Conservation (phyloP, 2,329 filamentous ascomycete genomes). For the Raffaelea arxii region DNA sequence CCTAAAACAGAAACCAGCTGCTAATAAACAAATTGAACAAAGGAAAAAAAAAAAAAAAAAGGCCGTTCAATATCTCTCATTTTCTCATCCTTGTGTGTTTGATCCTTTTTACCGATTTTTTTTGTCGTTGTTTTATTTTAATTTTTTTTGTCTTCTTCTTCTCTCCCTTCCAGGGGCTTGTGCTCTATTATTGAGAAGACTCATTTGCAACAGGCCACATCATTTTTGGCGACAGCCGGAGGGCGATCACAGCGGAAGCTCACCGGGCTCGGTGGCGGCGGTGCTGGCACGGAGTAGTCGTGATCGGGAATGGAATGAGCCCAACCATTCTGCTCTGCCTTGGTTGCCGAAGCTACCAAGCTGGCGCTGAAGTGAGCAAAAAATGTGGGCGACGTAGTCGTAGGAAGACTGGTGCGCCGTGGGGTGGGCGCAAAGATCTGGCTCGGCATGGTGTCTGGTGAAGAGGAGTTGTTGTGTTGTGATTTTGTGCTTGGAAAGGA, state of each 20-base stretch:
- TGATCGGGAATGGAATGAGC: constrained; percentile 40
- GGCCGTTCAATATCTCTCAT: too few relatives aligned
- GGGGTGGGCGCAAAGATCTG: constrained; percentile 36
- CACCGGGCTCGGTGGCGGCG: constrained; percentile 54
- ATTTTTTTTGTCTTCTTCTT: too few relatives aligned
- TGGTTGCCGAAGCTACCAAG: constrained; percentile 20
- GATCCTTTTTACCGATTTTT: too few relatives aligned
- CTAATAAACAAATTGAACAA: background rate
- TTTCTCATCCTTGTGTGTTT: too few relatives aligned
- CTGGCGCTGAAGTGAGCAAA: constrained; percentile 44
- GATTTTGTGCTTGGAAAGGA: background rate
- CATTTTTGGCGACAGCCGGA: constrained; percentile 14
- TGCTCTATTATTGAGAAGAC: too few relatives aligned
- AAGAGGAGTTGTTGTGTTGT: background rate
- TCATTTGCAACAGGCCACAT: too few relatives aligned
- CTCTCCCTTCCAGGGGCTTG: too few relatives aligned
- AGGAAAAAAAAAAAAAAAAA: background rate
- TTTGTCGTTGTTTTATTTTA: too few relatives aligned
- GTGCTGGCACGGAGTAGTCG: constrained; percentile 55
- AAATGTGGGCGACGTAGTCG: constrained; percentile 39
- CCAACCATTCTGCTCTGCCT: constrained; percentile 23
- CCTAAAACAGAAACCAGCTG: background rate
- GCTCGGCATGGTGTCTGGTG: constrained; percentile 34
- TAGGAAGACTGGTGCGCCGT: constrained; percentile 32
- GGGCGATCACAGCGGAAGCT: constrained; percentile 46